Evolutionary conservation across 495 filamentous ascomycete genomes (phyloP).

Genomic region (Xylaria intraflava): DNA sequence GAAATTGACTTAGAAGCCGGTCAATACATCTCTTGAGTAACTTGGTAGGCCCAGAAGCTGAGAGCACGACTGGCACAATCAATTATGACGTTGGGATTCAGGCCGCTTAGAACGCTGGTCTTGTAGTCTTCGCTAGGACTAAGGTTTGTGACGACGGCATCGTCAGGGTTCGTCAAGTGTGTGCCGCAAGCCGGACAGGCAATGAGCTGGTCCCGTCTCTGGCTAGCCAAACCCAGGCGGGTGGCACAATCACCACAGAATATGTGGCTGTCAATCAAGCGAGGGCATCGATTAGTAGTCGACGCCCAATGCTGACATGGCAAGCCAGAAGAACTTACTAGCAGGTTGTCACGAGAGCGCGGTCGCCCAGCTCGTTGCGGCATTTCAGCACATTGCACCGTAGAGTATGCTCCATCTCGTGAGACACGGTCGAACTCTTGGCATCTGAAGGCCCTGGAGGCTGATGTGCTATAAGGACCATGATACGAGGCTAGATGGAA

Average conservation of each 20-base stretch:
- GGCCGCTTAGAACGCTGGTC: constrained; percentile 77
- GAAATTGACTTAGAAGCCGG: not conserved
- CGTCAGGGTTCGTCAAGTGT: constrained; percentile 63
- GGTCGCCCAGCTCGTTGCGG: constrained; percentile 60
- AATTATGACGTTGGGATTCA: constrained; percentile 79
- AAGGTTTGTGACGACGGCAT: constrained; percentile 66
- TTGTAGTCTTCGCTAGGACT: constrained; percentile 93
- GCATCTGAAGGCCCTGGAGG: constrained; percentile 1
- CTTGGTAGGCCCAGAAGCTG: constrained; percentile 87
- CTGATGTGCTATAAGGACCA: constrained; percentile 6
- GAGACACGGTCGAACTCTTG: not conserved
- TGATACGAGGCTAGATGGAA: not conserved
- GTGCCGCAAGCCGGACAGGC: constrained; percentile 80
- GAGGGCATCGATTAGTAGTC: not conserved
- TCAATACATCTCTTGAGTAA: constrained; percentile 78
- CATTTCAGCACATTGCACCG: constrained; percentile 82
- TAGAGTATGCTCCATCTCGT: constrained; percentile 62
- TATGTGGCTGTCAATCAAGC: constrained; percentile 58
- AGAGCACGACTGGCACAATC: constrained; percentile 82
- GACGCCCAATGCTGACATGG: too few species aligned
- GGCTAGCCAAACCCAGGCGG: constrained; percentile 55
- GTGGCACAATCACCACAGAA: constrained; percentile 78
- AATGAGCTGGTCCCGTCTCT: constrained; percentile 45
- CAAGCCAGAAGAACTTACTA: constrained; percentile 44
- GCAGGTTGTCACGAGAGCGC: constrained; percentile 87